Evolutionary conservation across 2,329 filamentous ascomycete genomes (phyloP).

Genomic region (Neoascochyta sp.): DNA sequence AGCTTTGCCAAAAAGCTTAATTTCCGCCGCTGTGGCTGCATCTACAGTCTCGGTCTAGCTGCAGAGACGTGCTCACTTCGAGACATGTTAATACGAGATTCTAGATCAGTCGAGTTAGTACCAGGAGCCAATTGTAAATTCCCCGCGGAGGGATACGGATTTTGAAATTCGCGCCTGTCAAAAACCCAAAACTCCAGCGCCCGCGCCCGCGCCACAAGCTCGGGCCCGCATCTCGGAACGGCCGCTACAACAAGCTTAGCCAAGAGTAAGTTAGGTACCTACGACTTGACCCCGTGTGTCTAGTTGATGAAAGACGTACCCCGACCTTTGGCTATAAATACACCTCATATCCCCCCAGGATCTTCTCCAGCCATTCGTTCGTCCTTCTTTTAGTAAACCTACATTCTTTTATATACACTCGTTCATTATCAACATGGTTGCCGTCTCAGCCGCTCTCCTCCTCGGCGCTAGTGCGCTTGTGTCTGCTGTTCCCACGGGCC

Average conservation of each 20-base stretch:
- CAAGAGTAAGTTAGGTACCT: too few relatives aligned
- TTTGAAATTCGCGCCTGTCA: too few relatives aligned
- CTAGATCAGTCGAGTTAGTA: too few relatives aligned
- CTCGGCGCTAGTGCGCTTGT: slow-evolving; percentile 29
- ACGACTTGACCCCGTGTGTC: too few relatives aligned
- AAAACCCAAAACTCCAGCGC: too few relatives aligned
- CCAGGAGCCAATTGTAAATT: too few relatives aligned
- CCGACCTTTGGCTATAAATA: slow-evolving; percentile 19
- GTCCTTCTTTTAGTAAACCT: too few relatives aligned
- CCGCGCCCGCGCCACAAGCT: too few relatives aligned
- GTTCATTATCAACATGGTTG: slow-evolving; percentile 19
- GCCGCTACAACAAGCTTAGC: slow-evolving; percentile 28
- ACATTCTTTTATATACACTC: too few relatives aligned
- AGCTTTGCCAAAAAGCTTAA: slow-evolving; percentile 6
- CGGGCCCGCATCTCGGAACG: too few relatives aligned
- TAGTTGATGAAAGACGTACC: too few relatives aligned
- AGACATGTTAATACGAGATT: neutral
- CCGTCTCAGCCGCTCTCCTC: slow-evolving; percentile 18
- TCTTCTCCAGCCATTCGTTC: slow-evolving; percentile 9
- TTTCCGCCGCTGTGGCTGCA: slow-evolving; percentile 6
- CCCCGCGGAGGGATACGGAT: too few relatives aligned
- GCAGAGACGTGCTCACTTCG: neutral
- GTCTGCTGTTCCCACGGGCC: slow-evolving; percentile 28
- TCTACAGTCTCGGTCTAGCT: slow-evolving; percentile 1
- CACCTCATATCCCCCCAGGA: slow-evolving; percentile 1